Percentiles rank a stretch among this genome's conserved stretches.
These are phyloP conservation scores for Fusarium sp. DNA, from an alignment of 2,329 filamentous ascomycete genomes.

Conservation along the genomic window DNA sequence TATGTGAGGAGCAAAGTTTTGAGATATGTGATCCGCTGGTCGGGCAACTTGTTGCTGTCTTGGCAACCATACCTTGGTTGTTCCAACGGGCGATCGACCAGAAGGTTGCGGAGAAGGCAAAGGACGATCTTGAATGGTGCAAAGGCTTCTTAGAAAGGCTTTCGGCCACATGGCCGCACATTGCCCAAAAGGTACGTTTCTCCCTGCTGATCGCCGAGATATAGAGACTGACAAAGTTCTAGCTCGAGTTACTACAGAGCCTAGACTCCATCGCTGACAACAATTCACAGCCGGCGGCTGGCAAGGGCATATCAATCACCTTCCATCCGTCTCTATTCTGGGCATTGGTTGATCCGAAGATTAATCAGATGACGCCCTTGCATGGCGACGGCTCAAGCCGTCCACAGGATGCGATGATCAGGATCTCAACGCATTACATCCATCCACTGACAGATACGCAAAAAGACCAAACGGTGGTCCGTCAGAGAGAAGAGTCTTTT, in stretches of 20 bases:
- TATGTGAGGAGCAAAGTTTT: not conserved
- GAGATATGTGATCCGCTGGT: slow-evolving; percentile 8
- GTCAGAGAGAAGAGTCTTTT: not conserved
- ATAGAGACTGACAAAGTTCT: not conserved
- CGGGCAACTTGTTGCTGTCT: slow-evolving; percentile 19
- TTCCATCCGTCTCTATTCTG: slow-evolving; percentile 19
- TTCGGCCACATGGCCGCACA: slow-evolving; percentile 21
- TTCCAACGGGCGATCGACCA: slow-evolving; percentile 19
- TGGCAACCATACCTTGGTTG: slow-evolving; percentile 23
- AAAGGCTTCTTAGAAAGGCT: slow-evolving; percentile 6
- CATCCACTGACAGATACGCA: slow-evolving; percentile 1
- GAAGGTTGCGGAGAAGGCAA: slow-evolving; percentile 9
- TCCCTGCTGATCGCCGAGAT: fast-evolving
- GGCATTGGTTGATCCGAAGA: slow-evolving; percentile 15
- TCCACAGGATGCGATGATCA: slow-evolving; percentile 4
- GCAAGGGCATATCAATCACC: not conserved
- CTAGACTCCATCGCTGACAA: not conserved
- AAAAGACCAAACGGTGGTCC: not conserved
- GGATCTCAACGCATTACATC: slow-evolving; percentile 14
- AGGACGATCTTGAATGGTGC: slow-evolving; percentile 1
- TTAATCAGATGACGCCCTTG: slow-evolving; percentile 2
- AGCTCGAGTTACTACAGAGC: slow-evolving; percentile 12
- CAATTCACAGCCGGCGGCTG: not conserved
- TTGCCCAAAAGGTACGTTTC: slow-evolving; percentile 16
- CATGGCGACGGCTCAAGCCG: not conserved